Evolutionary conservation across 2,329 filamentous ascomycete species (phyloP).

Genomic region (Phyllosticta capitalensis): DNA sequence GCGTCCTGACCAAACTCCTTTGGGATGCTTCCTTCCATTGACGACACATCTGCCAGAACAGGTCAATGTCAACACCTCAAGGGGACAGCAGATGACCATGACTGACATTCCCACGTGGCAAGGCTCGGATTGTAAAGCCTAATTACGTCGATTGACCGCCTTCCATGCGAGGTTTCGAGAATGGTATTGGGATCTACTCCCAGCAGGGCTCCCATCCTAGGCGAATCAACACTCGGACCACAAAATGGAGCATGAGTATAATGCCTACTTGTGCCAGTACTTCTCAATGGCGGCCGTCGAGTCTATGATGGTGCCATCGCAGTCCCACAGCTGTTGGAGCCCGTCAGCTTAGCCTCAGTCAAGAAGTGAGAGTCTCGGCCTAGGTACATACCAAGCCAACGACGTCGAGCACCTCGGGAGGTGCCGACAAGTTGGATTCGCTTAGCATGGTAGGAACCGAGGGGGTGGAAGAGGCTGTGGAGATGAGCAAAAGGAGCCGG

Average conservation of each 20-base stretch:
- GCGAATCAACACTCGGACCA: neutral
- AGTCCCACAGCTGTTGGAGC: conserved; percentile 50
- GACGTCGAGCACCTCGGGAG: conserved; percentile 31
- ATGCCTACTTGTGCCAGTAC: conserved; percentile 59
- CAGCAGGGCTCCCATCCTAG: conserved; percentile 70
- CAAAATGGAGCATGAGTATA: conserved; percentile 6
- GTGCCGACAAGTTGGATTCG: conserved; percentile 32
- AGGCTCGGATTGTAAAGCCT: conserved; percentile 70
- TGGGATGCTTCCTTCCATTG: conserved; percentile 71
- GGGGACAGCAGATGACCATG: neutral
- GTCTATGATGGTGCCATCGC: conserved; percentile 79
- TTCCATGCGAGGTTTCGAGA: conserved; percentile 81
- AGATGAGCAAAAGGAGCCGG: neutral
- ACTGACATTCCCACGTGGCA: conserved; percentile 88
- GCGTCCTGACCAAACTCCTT: conserved; percentile 67
- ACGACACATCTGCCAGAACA: conserved; percentile 55
- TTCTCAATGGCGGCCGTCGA: conserved; percentile 68
- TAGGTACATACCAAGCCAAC: conserved; percentile 31
- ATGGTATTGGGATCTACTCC: conserved; percentile 78
- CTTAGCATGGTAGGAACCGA: neutral
- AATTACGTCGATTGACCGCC: conserved; percentile 79
- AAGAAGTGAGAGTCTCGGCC: neutral
- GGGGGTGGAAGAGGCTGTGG: neutral
- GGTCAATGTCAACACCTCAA: conserved; percentile 1
- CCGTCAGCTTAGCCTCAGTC: neutral